Percentiles rank a stretch among this genome's conserved stretches.
These are phyloP conservation scores for Gymnopilus dilepis DNA, from an alignment of 768 basidiomycete genomes.

Conservation along the genomic window DNA sequence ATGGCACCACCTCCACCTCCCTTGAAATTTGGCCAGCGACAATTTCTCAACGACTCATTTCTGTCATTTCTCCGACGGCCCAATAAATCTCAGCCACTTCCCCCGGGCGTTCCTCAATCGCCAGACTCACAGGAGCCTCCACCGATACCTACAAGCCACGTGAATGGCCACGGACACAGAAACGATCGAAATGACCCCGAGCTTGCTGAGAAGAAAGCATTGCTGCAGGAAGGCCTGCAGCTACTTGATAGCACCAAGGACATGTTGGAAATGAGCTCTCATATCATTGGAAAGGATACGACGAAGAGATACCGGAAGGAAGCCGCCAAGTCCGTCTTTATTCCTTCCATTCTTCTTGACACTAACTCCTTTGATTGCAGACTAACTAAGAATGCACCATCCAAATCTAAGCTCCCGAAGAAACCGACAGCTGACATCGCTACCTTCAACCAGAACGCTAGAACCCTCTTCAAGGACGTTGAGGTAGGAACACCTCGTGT, in stretches of 20 bases:
- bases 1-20: slow-evolving; percentile 31
- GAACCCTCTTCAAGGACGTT: slow-evolving; percentile 28
- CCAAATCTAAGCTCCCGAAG: slow-evolving; percentile 32
- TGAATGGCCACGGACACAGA: slow-evolving; percentile 14
- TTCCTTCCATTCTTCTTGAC: no score
- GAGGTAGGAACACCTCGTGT: slow-evolving; percentile 20
- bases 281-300: slow-evolving; percentile 29
- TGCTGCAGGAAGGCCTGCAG: slow-evolving; percentile 26
- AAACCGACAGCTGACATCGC: slow-evolving; percentile 25
- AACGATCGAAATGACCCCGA: slow-evolving; percentile 15
- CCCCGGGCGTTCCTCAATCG: slow-evolving; percentile 22
- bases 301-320: slow-evolving; percentile 32
- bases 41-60: slow-evolving; percentile 33
- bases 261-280: slow-evolving; percentile 28
- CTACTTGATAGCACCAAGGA: slow-evolving; percentile 31
- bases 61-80: slow-evolving; percentile 31
- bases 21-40: slow-evolving; percentile 31
- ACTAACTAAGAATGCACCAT: slow-evolving; percentile 31
- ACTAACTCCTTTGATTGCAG: slow-evolving; percentile 16
- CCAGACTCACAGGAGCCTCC: slow-evolving; percentile 26
- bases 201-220: slow-evolving; percentile 30
- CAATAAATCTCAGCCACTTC: slow-evolving; percentile 27
- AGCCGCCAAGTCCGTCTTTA: slow-evolving; percentile 31
- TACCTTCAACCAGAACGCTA: slow-evolving; percentile 29
- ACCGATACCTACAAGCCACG: slow-evolving; percentile 19